These are phyloP conservation scores for Alloascoidea africana DNA, from an alignment of 805 yeast species.

Conservation along the genomic window DNA sequence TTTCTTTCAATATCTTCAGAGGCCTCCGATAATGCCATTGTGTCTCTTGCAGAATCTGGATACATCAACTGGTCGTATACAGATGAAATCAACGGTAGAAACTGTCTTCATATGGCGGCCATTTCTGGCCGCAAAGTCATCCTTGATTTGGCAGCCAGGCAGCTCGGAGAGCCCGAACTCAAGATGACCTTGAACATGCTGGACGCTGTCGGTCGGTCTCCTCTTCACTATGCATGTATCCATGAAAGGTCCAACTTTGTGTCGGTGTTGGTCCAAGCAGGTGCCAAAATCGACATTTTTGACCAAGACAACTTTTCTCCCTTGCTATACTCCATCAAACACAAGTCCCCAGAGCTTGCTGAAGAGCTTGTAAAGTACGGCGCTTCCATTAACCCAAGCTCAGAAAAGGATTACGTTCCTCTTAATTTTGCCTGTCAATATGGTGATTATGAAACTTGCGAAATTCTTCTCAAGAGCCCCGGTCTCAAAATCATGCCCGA, in stretches of 20 bases:
- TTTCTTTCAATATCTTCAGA: conserved; percentile 48
- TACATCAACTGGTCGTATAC: conserved; percentile 45
- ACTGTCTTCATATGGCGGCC: conserved; percentile 56
- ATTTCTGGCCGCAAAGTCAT: conserved; percentile 15
- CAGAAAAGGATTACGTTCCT: conserved; percentile 32
- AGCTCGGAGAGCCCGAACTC: conserved; percentile 2
- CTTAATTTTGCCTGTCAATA: conserved; percentile 79
- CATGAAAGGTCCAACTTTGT: conserved; percentile 32
- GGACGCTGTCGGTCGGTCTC: conserved; percentile 48
- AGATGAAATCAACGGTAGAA: conserved; percentile 64
- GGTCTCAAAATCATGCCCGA: conserved; percentile 33
- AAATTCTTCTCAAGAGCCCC: conserved; percentile 34
- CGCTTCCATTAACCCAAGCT: conserved; percentile 20
- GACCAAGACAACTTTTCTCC: conserved; percentile 51
- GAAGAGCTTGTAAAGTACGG: conserved; percentile 33
- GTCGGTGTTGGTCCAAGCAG: conserved; percentile 23
- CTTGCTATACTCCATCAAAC: conserved; percentile 60
- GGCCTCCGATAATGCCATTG: conserved; percentile 41
- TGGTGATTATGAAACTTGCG: conserved; percentile 61
- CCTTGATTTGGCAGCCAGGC: conserved; percentile 15
- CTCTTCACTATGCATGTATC: conserved; percentile 72
- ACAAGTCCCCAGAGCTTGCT: conserved; percentile 42
- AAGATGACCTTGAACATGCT: conserved; percentile 4
- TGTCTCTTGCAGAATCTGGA: conserved; percentile 25
- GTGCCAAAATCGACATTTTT: conserved; percentile 18